Conservation (phyloP, 1,139 yeast genomes). For the Blastobotrys persicus region DNA sequence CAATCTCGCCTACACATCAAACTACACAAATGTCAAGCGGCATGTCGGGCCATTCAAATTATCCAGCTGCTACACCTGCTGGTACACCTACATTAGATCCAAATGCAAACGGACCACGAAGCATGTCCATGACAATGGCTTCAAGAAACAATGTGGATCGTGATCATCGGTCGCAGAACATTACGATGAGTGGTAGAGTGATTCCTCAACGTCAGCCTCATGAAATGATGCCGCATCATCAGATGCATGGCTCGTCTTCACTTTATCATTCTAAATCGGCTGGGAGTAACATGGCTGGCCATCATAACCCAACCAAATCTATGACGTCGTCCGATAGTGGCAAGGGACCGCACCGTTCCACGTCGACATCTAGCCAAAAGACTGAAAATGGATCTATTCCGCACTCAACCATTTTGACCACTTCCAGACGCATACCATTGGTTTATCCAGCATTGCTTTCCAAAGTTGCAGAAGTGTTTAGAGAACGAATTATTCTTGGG, state of each 20-base stretch:
- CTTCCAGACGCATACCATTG: slow-evolving; percentile 53
- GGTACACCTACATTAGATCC: slow-evolving; percentile 5
- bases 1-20: slow-evolving; percentile 18
- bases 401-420: slow-evolving; percentile 44
- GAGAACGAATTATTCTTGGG: slow-evolving; percentile 66
- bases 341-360: slow-evolving; percentile 21
- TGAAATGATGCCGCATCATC: slow-evolving; percentile 16
- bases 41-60: too few relatives aligned
- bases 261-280: background rate
- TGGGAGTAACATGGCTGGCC: background rate
- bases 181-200: slow-evolving; percentile 34
- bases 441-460: slow-evolving; percentile 91
- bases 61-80: slow-evolving; percentile 9
- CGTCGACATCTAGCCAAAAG: slow-evolving; percentile 28
- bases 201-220: slow-evolving; percentile 32
- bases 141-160: slow-evolving; percentile 23
- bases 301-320: background rate
- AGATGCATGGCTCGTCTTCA: background rate
- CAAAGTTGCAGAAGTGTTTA: slow-evolving; percentile 75
- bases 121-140: slow-evolving; percentile 28
- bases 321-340: slow-evolving; percentile 2
- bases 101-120: slow-evolving; percentile 16
- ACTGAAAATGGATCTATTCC: slow-evolving; percentile 18
- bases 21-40: slow-evolving; percentile 11
- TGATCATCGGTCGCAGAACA: slow-evolving; percentile 24